A percentile compares a stretch with the other conserved stretches of the same genome.
Conservation (phyloP, 1,139 yeast genomes). For the Hansenula lynferdii region DNA sequence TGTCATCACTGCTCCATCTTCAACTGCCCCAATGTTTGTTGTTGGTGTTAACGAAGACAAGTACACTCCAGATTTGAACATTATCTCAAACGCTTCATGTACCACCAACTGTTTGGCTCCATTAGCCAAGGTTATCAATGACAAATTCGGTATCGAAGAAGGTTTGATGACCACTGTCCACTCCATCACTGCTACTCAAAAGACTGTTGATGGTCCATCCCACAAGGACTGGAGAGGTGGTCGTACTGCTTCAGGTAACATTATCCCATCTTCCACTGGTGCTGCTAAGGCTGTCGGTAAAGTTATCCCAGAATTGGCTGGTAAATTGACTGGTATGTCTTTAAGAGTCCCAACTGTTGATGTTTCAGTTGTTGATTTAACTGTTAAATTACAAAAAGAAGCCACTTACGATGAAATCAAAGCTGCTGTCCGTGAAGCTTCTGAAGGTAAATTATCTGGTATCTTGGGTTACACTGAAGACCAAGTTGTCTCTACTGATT, state of each 20-base stretch:
- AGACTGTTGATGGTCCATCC: conserved; percentile 90
- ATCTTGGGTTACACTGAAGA: conserved; percentile 81
- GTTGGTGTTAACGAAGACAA: conserved; percentile 75
- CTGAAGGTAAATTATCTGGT: conserved; percentile 71
- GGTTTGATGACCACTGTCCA: conserved; percentile 91
- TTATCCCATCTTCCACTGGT: conserved; percentile 87
- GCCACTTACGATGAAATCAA: conserved; percentile 75
- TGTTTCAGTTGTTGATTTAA: conserved; percentile 75
- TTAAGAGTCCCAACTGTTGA: conserved; percentile 86
- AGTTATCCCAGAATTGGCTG: conserved; percentile 84
- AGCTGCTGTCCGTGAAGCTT: conserved; percentile 63
- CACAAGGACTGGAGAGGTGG: conserved; percentile 95
- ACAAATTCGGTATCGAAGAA: conserved; percentile 76
- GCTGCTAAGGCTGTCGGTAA: conserved; percentile 93
- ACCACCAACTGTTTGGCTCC: conserved; percentile 92
- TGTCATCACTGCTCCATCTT: conserved; percentile 82
- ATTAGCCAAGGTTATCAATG: conserved; percentile 78
- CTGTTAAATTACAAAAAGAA: conserved; percentile 62
- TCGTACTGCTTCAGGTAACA: conserved; percentile 87
- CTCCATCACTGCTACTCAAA: conserved; percentile 88
- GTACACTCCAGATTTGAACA: conserved; percentile 66
- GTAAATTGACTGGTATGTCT: conserved; percentile 87
- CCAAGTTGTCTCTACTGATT: conserved; percentile 82
- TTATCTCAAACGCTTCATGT: conserved; percentile 84
- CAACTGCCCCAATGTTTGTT: conserved; percentile 88